Conservation (phyloP, 1,139 yeast genomes). For the Scheffersomyces quercinus region DNA sequence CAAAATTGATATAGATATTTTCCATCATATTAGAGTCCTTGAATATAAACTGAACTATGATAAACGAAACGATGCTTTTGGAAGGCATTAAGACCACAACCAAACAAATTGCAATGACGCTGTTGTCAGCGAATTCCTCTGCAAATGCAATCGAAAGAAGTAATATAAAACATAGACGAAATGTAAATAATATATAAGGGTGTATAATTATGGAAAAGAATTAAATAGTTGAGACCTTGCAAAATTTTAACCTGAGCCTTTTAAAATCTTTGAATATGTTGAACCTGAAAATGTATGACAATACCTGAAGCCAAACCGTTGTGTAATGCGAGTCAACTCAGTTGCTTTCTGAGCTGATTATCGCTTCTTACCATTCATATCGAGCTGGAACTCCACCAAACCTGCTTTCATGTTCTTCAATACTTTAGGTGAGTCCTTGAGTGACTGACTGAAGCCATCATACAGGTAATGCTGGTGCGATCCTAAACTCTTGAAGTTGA, state of each 20-base stretch:
- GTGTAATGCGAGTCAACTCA: not conserved
- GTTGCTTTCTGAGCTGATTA: not conserved
- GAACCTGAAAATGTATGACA: not conserved
- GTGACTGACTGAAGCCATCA: slow-evolving; percentile 6
- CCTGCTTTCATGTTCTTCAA: slow-evolving; percentile 39
- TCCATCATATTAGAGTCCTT: too few species aligned
- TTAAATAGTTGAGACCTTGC: slow-evolving; percentile 1
- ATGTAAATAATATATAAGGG: not conserved
- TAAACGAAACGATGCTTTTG: too few species aligned
- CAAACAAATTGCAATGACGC: too few species aligned
- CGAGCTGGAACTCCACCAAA: slow-evolving; percentile 37
- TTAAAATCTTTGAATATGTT: slow-evolving; percentile 1
- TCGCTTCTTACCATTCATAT: slow-evolving; percentile 12
- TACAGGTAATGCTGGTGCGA: slow-evolving; percentile 13
- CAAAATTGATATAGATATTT: too few species aligned
- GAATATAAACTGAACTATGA: too few species aligned
- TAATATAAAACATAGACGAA: not conserved
- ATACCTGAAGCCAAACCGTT: not conserved
- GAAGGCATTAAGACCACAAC: too few species aligned
- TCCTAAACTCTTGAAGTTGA: slow-evolving; percentile 10
- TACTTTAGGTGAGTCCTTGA: slow-evolving; percentile 14
- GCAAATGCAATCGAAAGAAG: not conserved
- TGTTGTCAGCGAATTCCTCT: too few species aligned
- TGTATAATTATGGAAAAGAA: not conserved
- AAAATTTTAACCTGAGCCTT: slow-evolving; percentile 1